Base-by-base conservation (phyloP, 768 basidiomycete species). In the Termitomyces eurrhizus region DNA sequence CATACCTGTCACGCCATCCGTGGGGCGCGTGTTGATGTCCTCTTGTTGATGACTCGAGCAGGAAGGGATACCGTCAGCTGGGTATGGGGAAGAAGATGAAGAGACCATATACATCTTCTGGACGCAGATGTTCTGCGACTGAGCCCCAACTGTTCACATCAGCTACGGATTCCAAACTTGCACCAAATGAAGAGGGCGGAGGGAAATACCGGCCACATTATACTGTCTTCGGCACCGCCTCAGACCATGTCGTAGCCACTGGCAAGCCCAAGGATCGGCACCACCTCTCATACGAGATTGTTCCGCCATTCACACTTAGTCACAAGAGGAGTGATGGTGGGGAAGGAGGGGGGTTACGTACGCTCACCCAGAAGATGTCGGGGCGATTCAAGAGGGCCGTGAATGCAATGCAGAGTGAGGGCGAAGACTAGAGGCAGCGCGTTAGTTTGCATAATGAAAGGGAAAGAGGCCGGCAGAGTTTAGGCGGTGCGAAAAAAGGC, bases 181-280 rank as follows among this genome's bases (percentile, higher is more conserved):
- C 16, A 4, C 18, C 33, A 1, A 41, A 5, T 13, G 52, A 32
- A 26, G 39, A 32, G 24, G 52, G 41, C n/a, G 52, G 35, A 8
- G 36, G 26, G 2, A 57, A 26, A 4, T 63, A 67, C 37, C 74
- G 72, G 11, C 83, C 84, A 18, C 83, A 85, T 55, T 85, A 84
- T 64, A 83, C 84, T 4, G 78, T 86, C 16, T 78, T 84, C 59
- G 85, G 85, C 1, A 73, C 76, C 7, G 68, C 75, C 0, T 74
- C 80, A 1, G 83, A 76, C 1, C 76, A 75, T 8, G 71, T 80
- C 7, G 74, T 82, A 16, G 78, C 76, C 13, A 78, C 78, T 0
- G 80, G 78, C 0, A 75, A 77, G 11, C 74, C 76, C 0, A 75
- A 76, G 11, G 82, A 82, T 29, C 61, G 36, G 37, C 24, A 66